A percentile compares a stretch with the other conserved stretches of the same genome.
Evolutionary conservation across 805 yeast genomes (phyloP).

Genomic region (Saccharomycopsis synnaedendra): DNA sequence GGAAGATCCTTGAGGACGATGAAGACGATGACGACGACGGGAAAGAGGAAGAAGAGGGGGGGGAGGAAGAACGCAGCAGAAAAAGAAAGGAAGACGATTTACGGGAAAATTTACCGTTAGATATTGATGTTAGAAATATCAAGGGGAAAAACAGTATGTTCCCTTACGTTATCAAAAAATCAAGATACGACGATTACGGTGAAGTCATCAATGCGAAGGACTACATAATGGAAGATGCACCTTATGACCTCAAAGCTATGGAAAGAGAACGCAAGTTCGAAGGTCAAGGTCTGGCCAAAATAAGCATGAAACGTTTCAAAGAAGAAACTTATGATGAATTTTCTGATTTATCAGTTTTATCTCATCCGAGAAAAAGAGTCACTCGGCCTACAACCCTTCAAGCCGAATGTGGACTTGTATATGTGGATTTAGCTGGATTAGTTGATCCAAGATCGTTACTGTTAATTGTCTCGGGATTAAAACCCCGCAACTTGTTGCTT

Average conservation of each 20-base stretch:
- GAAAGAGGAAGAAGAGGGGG: conserved; percentile 19
- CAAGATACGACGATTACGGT: conserved; percentile 86
- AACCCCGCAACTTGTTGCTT: conserved; percentile 63
- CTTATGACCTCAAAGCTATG: not conserved
- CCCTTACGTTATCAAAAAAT: conserved; percentile 51
- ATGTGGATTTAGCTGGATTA: conserved; percentile 71
- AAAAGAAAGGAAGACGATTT: conserved; percentile 15
- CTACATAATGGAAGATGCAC: conserved; percentile 39
- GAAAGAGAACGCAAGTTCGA: conserved; percentile 1
- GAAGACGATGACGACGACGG: conserved; percentile 21
- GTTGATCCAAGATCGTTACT: conserved; percentile 76
- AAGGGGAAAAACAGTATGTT: conserved; percentile 55
- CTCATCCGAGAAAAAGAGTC: conserved; percentile 38
- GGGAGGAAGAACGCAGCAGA: conserved; percentile 12
- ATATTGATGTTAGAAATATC: conserved; percentile 24
- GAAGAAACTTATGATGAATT: conserved; percentile 31
- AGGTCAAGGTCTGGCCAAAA: not conserved
- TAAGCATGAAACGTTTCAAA: conserved; percentile 11
- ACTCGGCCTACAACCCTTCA: conserved; percentile 25
- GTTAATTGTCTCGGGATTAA: conserved; percentile 65
- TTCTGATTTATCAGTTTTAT: conserved; percentile 37
- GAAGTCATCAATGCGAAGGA: conserved; percentile 56
- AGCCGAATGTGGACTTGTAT: conserved; percentile 62
- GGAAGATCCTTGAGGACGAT: conserved; percentile 20
- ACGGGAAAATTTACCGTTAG: conserved; percentile 22